These are phyloP conservation scores for Keithomyces neogunnii DNA, from an alignment of 2,329 filamentous ascomycete species.

Conservation along the genomic window DNA sequence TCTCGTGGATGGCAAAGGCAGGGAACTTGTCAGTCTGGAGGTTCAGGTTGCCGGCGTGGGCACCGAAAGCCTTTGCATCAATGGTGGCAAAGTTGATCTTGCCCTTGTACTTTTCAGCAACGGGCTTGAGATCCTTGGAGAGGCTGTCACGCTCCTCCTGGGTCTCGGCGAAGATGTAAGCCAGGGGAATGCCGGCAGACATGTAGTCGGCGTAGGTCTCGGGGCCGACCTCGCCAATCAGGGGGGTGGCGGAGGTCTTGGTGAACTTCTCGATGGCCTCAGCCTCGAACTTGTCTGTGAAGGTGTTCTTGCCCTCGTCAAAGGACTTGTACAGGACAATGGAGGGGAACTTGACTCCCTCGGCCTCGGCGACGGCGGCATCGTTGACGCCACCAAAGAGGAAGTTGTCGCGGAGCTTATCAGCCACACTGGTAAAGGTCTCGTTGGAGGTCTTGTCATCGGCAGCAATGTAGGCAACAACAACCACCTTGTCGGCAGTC, in stretches of 20 bases:
- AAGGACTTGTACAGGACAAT: conserved; percentile 96
- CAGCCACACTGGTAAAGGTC: conserved; percentile 67
- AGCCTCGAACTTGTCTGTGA: conserved; percentile 68
- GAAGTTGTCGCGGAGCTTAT: conserved; percentile 78
- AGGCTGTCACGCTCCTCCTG: conserved; percentile 79
- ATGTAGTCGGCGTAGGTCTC: conserved; percentile 97
- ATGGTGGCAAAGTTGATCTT: conserved; percentile 97
- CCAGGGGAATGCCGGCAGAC: conserved; percentile 81
- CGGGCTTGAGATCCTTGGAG: conserved; percentile 66
- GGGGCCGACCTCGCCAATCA: conserved; percentile 92
- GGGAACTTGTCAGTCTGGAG: conserved; percentile 93
- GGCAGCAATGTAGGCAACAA: conserved; percentile 78
- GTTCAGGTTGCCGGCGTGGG: conserved; percentile 94
- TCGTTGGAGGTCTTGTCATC: conserved; percentile 80
- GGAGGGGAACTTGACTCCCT: conserved; percentile 79
- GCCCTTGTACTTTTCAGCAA: conserved; percentile 89
- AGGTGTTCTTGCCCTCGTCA: conserved; percentile 88
- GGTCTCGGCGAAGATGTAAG: conserved; percentile 95
- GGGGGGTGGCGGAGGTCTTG: conserved; percentile 75
- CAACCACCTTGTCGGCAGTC: conserved; percentile 91
- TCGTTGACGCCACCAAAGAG: conserved; percentile 88
- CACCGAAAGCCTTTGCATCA: conserved; percentile 87
- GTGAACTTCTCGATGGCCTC: conserved; percentile 76
- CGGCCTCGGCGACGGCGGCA: conserved; percentile 74
- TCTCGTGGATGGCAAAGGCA: conserved; percentile 95